A percentile compares a stretch with the other conserved stretches of the same genome.
Evolutionary conservation across 1,284 basidiomycete genomes (phyloP).

Genomic region (Ceratobasidium sp.): DNA sequence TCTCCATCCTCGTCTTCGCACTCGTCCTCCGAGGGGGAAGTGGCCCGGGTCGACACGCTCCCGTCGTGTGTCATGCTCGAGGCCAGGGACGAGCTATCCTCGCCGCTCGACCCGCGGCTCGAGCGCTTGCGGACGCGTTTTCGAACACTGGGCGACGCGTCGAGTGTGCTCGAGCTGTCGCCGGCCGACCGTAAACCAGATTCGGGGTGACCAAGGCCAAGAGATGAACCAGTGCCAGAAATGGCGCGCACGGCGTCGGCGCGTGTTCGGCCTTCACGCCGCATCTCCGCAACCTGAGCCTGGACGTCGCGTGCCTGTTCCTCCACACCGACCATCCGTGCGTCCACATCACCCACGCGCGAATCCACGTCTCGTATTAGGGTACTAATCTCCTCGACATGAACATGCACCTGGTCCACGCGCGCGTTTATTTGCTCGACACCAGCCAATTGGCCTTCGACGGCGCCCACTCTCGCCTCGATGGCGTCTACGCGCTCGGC

Average conservation of each 20-base stretch:
- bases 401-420: background rate
- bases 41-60: slow-evolving; percentile 33
- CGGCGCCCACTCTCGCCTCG: slow-evolving; percentile 15
- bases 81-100: slow-evolving; percentile 35
- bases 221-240: too few relatives aligned
- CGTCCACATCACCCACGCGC: slow-evolving; percentile 8
- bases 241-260: background rate
- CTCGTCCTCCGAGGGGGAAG: slow-evolving; percentile 33
- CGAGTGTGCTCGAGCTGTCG: background rate
- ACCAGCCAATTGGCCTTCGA: slow-evolving; percentile 7
- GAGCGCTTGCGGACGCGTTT: slow-evolving; percentile 40
- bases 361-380: slow-evolving; percentile 14
- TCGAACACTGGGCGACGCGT: slow-evolving; percentile 7
- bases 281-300: slow-evolving; percentile 17
- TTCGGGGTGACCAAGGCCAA: too few relatives aligned
- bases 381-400: slow-evolving; percentile 2
- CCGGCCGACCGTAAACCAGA: too few relatives aligned
- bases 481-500: background rate
- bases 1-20: slow-evolving; percentile 36
- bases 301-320: slow-evolving; percentile 19
- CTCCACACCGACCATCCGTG: slow-evolving; percentile 16
- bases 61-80: slow-evolving; percentile 37
- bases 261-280: background rate
- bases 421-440: slow-evolving; percentile 9
- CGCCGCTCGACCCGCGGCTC: slow-evolving; percentile 38